Base-by-base conservation (phyloP, 495 filamentous ascomycete species). In the Penicillium nucicola region DNA sequence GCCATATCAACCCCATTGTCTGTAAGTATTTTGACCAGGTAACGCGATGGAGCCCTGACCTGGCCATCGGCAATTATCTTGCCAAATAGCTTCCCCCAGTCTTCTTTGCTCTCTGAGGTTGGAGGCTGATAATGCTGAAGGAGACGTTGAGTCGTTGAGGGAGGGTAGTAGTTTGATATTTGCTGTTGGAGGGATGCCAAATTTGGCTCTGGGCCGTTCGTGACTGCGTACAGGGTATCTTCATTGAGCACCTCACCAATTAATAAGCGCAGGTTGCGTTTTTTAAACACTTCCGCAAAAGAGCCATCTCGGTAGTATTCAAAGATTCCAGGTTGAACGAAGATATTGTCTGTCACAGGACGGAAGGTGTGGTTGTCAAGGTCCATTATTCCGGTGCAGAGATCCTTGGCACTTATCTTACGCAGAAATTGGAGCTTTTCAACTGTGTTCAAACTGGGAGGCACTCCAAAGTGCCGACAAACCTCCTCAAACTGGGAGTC, bases 401-500 rank as follows among this genome's bases (percentile, higher is more conserved):
- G 57, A 10, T 68, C 57, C 31, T 57, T 32, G 7, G 62, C 51
- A 17, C 54, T 33, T 1, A 71, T 28, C 12, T 56, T 49, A 20
- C 75, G 72, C 18, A 80, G 60, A 17, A 53, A 44, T 7, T 58
- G 48, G 1, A 79, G 49, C 51, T 74, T 74, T 33, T 74, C 65
- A 0, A 56, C 28, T 1, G 67, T 51, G 0, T 69, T 55, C 6
- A 66, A 43, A 13, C 19, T 33, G 2, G 41, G 8, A 0, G 70
- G 56, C 15, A 77, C 74, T 8, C 50, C 19, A 9, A 78, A 68
- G 6, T 58, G 52, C 5, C 50, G 18, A 33, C 77, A 71, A 13
- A 81, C 56, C 53, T 77, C 73, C 20, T 78, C 70, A 51, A 81
- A 76, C 51, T 79, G 75, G 15, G 50, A 50, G 30, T 79, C 72